Evolutionary conservation across 148 eudicot species (phyloP), one percentile per base, ranked within the genome.

Genomic region (Vaccinium macrocarpon): DNA sequence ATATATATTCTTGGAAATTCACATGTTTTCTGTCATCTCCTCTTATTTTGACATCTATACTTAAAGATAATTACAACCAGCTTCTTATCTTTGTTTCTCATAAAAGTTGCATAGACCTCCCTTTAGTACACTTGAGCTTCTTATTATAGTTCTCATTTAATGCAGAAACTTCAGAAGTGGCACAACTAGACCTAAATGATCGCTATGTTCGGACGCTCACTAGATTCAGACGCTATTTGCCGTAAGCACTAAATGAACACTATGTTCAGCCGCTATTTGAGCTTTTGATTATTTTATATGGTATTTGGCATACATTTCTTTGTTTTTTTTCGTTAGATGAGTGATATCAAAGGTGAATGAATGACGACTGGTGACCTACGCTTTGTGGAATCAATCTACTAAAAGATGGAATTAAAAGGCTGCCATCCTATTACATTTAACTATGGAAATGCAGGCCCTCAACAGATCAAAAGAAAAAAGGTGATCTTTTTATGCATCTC

Each of bases 401-500:
- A 70, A 91, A 90, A 87, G 23, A 90, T 90, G 91, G 99, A 96
- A 81, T 87, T 81, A 72, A 90, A 82, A 78, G 92, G 95, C 79
- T 97, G 99, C 98, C 99, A 97, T 90, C 99, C 98, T 86, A 88
- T 92, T 71, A 97, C 91, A 57, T 95, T 93, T 87, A 93, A 87
- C 83, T 93, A 92, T 89, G 87, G 92, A 70, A 81, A 92, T 85
- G 88, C 95, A 25, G 89, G 86, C 76, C 93, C 96, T 21, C 85
- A 83, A 84, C 92, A 87, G 42, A 90, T 97, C 53, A 87, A 90
- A 78, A 90, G 76, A 86, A 91, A 95, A 74, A 93, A 92, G 98
- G 99, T 94, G 75, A 78, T 72, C 55, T 8, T 49, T 21, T 49
- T 72, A 51, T 29, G 12, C 78, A 7, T 64, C 50, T 9, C 23